Evolutionary conservation across 2,329 filamentous ascomycete species (phyloP), one percentile per base, ranked within the genome.

Genomic region (Aurifilum marmelostoma): DNA sequence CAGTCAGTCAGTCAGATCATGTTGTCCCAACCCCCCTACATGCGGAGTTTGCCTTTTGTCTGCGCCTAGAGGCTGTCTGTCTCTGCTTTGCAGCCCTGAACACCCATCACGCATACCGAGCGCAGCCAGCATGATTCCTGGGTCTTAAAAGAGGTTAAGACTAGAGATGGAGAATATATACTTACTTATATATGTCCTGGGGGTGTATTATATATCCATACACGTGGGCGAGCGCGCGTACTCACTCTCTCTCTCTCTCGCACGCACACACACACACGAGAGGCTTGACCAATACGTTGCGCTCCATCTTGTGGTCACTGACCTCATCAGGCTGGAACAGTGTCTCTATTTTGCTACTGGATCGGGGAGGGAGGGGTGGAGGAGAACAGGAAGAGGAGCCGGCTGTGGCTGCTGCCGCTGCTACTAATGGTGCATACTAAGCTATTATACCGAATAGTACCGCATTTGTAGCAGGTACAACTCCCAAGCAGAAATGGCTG

Each of bases 281-380:
- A 68, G 66, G 69, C 66, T 68, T 66, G 56, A n/a, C 34, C 62
- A 65, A 56, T 62, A 47, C 58, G 34, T 37, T 66, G 64, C 63
- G 37, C 66, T 59, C 63, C n/a, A 41, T 41, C 63, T 56, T 63
- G 60, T 56, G 66, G 63, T 58, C 62, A 66, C n/a, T 63, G 63
- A 29, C 59, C 63, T 65, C 58, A 27, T 21, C 58, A 68, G 69
- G 66, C 66, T 62, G 50, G n/a, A n/a, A n/a, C n/a, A n/a, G n/a
- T n/a, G n/a, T n/a, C n/a, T n/a, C n/a, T n/a, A n/a, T n/a, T n/a
- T n/a, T n/a, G n/a, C n/a, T n/a, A n/a, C n/a, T n/a, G n/a, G n/a
- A n/a, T n/a, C n/a, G 41, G 18, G 14, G 41, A 43, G 39, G 37
- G 12, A 29, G 58, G 18, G 67, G 41, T 3, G 41, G 41, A 43